These are phyloP conservation scores for Paecilomyces sp. DNA, from an alignment of 2,329 filamentous ascomycete genomes.

Conservation along the genomic window DNA sequence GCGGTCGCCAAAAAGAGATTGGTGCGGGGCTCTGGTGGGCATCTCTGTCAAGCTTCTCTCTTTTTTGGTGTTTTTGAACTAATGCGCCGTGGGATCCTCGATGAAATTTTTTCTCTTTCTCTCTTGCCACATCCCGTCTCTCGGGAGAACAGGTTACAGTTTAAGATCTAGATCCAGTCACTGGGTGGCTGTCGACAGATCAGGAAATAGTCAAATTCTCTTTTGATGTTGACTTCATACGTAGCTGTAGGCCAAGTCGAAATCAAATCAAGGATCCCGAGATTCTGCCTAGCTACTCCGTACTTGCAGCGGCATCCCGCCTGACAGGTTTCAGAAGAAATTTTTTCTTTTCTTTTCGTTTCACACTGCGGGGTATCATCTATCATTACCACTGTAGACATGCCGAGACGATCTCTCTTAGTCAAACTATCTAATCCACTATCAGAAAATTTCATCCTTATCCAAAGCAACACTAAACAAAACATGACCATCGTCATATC, in stretches of 20 bases:
- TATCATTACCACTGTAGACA: not conserved
- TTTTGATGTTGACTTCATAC: not conserved
- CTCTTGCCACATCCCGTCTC: conserved; percentile 1
- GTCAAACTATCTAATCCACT: not conserved
- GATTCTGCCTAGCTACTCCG: not conserved
- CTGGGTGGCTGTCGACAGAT: not conserved
- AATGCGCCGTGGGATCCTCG: not conserved
- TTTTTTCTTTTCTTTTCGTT: conserved; percentile 2
- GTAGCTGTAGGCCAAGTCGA: not conserved
- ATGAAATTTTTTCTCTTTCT: not conserved
- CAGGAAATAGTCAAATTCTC: not conserved
- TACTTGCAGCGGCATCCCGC: not conserved
- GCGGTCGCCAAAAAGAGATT: not conserved
- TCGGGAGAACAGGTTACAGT: not conserved
- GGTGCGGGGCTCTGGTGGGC: not conserved
- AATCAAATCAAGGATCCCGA: not conserved
- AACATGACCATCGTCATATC: not conserved
- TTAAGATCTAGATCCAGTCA: not conserved
- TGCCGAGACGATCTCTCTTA: not conserved
- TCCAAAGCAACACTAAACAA: not conserved
- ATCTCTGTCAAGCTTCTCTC: not conserved
- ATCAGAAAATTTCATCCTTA: not conserved
- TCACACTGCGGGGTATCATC: not conserved
- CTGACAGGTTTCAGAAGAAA: conserved; percentile 1
- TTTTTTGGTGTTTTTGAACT: not conserved